Base-by-base conservation (phyloP, 495 filamentous ascomycete species). In the Penicillium argentinense region DNA sequence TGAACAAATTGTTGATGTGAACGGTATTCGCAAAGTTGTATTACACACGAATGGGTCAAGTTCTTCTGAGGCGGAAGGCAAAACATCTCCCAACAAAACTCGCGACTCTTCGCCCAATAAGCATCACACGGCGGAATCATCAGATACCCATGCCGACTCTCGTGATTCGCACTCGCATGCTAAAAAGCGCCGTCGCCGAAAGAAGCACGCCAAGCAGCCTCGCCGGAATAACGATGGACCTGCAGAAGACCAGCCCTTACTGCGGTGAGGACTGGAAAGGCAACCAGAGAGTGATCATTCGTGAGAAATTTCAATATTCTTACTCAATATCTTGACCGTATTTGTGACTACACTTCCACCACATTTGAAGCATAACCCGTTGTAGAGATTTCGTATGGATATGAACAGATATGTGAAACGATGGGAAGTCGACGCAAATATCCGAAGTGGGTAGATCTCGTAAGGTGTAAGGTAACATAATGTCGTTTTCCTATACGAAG, bases 1-100 rank as follows among this genome's bases (percentile, higher is more conserved):
- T 0, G 89, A 95, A 66, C 90, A 91, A 56, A 77, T 91, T 14
- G 71, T 95, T 27, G 88, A 95, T 61, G 74, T 86, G 9, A 85
- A 86, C 33, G 90, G 90, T 2, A 77, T 95, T 24, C 83, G 85
- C 30, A 96, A 96, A 69, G 81, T 93, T 9, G 82, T 96, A 8
- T 78, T 96, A 9, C 86, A 91, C 53, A 82, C 85, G 28, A 85
- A 77, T 14, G 81, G 77, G 55, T 78, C 74, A 24, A 76, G 72
- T 29, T 73, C 71, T 3, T 74, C 71, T 0, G 67, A 72, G 1
- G 49, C 45, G 3, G 72, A 73, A 30, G 42, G 42, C 9, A 42
- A 41, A 27, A 27, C 12, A 3, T 47, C 49, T 7, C 21, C 56
- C 17, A 25, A 9, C n/a, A 30, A 45, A 1, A 44, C 45, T 26